Conservation (phyloP, 2,329 filamentous ascomycete species). For the Xylariales sp. region DNA sequence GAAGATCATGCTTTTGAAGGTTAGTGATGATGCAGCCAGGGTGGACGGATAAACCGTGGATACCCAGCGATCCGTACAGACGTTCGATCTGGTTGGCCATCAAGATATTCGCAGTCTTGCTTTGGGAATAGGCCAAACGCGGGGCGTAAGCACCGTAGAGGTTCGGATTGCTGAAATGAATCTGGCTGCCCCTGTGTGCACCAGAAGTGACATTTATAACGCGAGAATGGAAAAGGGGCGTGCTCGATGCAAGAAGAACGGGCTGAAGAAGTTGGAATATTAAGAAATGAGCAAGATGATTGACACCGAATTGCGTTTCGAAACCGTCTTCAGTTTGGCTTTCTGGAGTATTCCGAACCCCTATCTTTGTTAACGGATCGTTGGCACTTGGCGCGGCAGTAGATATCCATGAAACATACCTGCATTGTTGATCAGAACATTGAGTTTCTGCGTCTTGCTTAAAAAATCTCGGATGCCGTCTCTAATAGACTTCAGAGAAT, state of each 20-base stretch:
- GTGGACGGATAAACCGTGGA: slow-evolving; percentile 56
- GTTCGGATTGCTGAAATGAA: slow-evolving; percentile 13
- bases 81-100: slow-evolving; percentile 61
- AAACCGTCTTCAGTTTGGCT: slow-evolving; percentile 20
- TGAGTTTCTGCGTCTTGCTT: slow-evolving; percentile 2
- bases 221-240: slow-evolving; percentile 16
- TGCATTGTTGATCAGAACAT: slow-evolving; percentile 26
- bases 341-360: slow-evolving; percentile 9
- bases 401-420: background rate
- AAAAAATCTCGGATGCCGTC: slow-evolving; percentile 4
- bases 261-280: slow-evolving; percentile 23
- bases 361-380: background rate
- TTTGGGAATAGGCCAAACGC: slow-evolving; percentile 49
- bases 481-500: slow-evolving; percentile 30
- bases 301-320: slow-evolving; percentile 28
- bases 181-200: slow-evolving; percentile 2
- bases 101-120: slow-evolving; percentile 60
- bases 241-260: slow-evolving; percentile 19
- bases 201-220: slow-evolving; percentile 21
- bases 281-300: slow-evolving; percentile 28
- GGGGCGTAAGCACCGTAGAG: slow-evolving; percentile 11
- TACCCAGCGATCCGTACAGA: slow-evolving; percentile 52
- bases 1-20: slow-evolving; percentile 7
- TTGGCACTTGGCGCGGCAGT: background rate
- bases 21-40: slow-evolving; percentile 55